Base-by-base conservation (phyloP, 2,329 filamentous ascomycete species). In the Magnaporthiopsis rhizophila region DNA sequence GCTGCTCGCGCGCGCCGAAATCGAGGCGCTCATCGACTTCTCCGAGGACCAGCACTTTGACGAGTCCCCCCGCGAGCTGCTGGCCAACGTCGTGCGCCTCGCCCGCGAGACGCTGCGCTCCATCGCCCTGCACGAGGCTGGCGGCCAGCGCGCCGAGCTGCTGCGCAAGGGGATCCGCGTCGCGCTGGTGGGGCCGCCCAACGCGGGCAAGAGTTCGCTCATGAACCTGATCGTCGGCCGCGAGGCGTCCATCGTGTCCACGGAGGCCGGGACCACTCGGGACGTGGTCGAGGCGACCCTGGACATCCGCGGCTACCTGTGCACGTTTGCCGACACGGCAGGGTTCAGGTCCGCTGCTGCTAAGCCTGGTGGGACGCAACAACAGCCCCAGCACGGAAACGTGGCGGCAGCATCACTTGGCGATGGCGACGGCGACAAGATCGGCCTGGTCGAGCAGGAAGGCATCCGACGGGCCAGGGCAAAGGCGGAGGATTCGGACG, bases 11-110 rank as follows among this genome's bases (percentile, higher is more conserved):
- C 86, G 95, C 2, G 95, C 92, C 12, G 93, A 98, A 77, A 82
- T 99, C 56, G 95, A 99, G 76, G 95, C 95, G 0, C 78, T 99
- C 69, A 98, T 99, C 67, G 95, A 99, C 76, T 99, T 99, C 74
- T 90, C 91, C 0, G 95, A 99, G 74, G 95, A 98, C 71, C 94
- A 99, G 76, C 91, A 98, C 77, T 96, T 99, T 71, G 93, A 98
- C 69, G 92, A 97, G 75, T 89, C 91, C 3, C 90, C 92, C 0
- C 78, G 82, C 0, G 84, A 90, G 64, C 80, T 98, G 28, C 82
- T 96, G 59, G 74, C 72, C 0, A 91, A 87, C 61, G 90, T 97
- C 36, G 83, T 86, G 1, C 69, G 68, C 0, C 86, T 92, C 71
- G 84, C 96, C 2, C 72, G 74, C 1, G 74, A 72, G 0, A 84